phyloP scores from a whole-genome alignment of 176 grass and related monocot genomes.

The Aegilops sharonensis region DNA sequence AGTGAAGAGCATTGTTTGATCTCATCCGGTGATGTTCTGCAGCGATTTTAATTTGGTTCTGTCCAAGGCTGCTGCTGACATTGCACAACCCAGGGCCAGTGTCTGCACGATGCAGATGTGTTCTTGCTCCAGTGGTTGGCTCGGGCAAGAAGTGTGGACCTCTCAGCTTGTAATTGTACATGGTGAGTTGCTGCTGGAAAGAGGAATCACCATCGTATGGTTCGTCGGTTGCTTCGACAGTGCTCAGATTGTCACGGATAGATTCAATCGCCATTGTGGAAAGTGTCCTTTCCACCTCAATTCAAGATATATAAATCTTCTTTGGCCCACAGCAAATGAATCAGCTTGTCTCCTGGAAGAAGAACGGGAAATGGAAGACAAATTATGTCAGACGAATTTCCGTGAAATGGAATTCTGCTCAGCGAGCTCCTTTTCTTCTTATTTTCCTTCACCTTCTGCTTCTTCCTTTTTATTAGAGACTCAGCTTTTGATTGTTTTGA shows the following conservation, averaged over 20 bases:
- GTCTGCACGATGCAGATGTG: not conserved
- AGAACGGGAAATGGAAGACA: not conserved
- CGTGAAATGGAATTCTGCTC: not conserved
- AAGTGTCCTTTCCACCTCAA: not conserved
- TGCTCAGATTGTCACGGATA: not conserved
- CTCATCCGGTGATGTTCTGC: not conserved
- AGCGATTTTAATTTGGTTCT: not conserved
- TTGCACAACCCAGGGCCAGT: not conserved
- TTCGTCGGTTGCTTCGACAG: not conserved
- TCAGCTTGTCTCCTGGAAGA: not conserved
- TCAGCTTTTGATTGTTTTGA: too few relatives aligned
- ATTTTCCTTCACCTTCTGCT: too few relatives aligned
- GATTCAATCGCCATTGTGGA: constrained; percentile 6
- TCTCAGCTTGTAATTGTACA: not conserved
- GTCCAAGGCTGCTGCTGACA: not conserved
- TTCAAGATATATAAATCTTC: not conserved
- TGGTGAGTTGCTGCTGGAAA: not conserved
- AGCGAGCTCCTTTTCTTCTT: too few relatives aligned
- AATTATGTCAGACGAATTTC: not conserved
- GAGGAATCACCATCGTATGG: not conserved
- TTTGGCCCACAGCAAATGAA: not conserved
- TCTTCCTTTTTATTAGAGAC: too few relatives aligned
- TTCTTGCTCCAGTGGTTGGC: constrained; percentile 1
- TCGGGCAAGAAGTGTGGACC: not conserved
- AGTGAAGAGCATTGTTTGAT: constrained; percentile 20